phyloP scores from a whole-genome alignment of 2,329 filamentous ascomycete genomes.

The Aschersonia sp. region DNA sequence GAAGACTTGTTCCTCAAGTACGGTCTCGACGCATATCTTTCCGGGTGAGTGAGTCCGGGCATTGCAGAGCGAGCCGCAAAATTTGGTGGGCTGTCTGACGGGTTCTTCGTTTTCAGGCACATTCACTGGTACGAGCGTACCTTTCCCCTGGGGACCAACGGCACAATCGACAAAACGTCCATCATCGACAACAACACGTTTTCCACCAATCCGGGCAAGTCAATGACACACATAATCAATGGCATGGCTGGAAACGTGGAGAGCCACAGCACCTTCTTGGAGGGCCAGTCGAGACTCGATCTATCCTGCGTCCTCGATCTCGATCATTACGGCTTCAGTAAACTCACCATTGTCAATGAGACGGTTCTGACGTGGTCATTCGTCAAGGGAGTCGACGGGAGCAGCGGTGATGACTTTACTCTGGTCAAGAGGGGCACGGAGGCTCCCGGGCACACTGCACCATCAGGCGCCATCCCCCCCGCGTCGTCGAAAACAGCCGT shows the following conservation, averaged over 20 bases:
- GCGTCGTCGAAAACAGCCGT: not conserved
- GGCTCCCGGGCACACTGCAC: not conserved
- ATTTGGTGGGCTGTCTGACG: not conserved
- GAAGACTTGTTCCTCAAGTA: constrained; percentile 27
- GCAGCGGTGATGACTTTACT: constrained; percentile 22
- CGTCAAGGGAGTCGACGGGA: constrained; percentile 24
- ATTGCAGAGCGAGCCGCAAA: not conserved
- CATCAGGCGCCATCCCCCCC: not conserved
- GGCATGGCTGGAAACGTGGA: constrained; percentile 40
- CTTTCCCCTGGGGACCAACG: constrained; percentile 9
- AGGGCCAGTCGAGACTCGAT: constrained; percentile 14
- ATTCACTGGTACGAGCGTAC: constrained; percentile 12
- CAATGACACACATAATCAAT: constrained; percentile 34
- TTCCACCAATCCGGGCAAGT: constrained; percentile 27
- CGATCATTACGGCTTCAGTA: constrained; percentile 32
- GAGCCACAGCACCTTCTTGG: constrained; percentile 24
- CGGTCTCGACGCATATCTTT: constrained; percentile 30
- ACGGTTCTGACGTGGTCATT: constrained; percentile 24
- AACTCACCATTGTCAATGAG: constrained; percentile 4
- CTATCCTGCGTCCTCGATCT: constrained; percentile 30
- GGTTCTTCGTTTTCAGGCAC: not conserved
- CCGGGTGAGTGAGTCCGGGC: not conserved
- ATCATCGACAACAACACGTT: constrained; percentile 34
- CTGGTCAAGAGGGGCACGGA: not conserved
- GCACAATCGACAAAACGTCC: constrained; percentile 23